Evolutionary conservation across 2,329 filamentous ascomycete genomes (phyloP), one percentile per base, ranked within the genome.

Genomic region (Colletotrichum lupini): DNA sequence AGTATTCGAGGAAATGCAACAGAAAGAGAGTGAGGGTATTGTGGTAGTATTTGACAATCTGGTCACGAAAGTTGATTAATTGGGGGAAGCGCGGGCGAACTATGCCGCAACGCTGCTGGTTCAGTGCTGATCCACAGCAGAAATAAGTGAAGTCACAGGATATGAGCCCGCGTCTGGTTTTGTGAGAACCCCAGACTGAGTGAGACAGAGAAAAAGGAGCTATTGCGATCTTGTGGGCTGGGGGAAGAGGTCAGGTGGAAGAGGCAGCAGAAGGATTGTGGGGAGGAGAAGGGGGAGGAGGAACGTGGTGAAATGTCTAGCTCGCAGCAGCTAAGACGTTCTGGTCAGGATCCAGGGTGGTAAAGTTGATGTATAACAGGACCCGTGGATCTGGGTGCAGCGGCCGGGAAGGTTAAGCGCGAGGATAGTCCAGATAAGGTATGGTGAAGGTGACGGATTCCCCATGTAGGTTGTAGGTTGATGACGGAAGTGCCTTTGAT

Each of bases 291-390:
- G 60, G 70, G 56, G 9, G 49, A 42, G 30, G 35, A 52, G 56
- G 55, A 71, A 73, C 26, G 60, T 65, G 56, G 72, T 67, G 57
- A 61, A 68, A 60, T 74, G 52, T 72, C 63, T 68, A 49, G 71
- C 67, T 46, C 49, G 46, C 58, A 74, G 32, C 68, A 68, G 61
- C 67, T 46, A 74, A 67, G 37, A 61, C n/a, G 11, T 32, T 26
- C 24, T 37, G 53, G 62, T 61, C 32, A 35, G 37, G 61, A 73
- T 71, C 60, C 70, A 70, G 71, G 67, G 60, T 69, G 52, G 35
- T 28, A 12, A n/a, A 49, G 65, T 42, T 8, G 14, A 19, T 66
- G 32, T 61, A 37, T 52, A 57, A 53, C 52, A 55, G 32, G 68
- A 60, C 55, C 71, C 60, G 60, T 37, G 55, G 26, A 58, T 66